Percentiles rank a stretch among this genome's conserved stretches.
Evolutionary conservation across 2,329 filamentous ascomycete species (phyloP).

Genomic region (Penicillium sp.): DNA sequence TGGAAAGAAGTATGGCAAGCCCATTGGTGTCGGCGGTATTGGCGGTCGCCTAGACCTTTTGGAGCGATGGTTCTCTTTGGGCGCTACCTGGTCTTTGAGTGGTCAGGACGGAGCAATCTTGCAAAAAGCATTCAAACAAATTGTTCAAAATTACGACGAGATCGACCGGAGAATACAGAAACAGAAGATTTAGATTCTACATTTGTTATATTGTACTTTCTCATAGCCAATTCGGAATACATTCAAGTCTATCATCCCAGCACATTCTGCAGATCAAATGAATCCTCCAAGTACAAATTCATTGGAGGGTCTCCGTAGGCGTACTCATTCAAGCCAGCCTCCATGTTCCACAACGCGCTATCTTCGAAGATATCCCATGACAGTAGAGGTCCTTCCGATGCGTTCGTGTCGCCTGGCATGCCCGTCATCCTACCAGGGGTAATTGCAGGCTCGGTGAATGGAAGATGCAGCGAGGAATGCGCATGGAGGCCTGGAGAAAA

Average conservation of each 20-base stretch:
- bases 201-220: no score
- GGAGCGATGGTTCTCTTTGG: constrained; percentile 40
- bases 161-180: constrained; percentile 22
- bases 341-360: constrained; percentile 22
- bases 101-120: constrained; percentile 37
- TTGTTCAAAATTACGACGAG: constrained; percentile 28
- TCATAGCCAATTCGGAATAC: no score
- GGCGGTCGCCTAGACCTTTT: constrained; percentile 43
- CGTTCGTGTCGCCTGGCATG: no score
- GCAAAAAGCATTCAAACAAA: constrained; percentile 38
- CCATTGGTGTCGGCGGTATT: constrained; percentile 36
- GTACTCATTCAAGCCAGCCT: constrained; percentile 34
- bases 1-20: constrained; percentile 12
- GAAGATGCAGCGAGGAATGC: no score
- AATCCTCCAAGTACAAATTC: constrained; percentile 9
- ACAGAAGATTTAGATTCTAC: constrained; percentile 1
- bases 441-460: no score
- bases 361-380: constrained; percentile 18
- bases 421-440: no score
- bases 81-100: constrained; percentile 41
- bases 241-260: no score
- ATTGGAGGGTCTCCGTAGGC: constrained; percentile 26
- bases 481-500: no score
- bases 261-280: constrained; percentile 7
- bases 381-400: constrained; percentile 1